Percentiles rank a stretch among this genome's conserved stretches.
Conservation (phyloP, 1,284 basidiomycete genomes). For the Austroboletus novae-zelandiae region DNA sequence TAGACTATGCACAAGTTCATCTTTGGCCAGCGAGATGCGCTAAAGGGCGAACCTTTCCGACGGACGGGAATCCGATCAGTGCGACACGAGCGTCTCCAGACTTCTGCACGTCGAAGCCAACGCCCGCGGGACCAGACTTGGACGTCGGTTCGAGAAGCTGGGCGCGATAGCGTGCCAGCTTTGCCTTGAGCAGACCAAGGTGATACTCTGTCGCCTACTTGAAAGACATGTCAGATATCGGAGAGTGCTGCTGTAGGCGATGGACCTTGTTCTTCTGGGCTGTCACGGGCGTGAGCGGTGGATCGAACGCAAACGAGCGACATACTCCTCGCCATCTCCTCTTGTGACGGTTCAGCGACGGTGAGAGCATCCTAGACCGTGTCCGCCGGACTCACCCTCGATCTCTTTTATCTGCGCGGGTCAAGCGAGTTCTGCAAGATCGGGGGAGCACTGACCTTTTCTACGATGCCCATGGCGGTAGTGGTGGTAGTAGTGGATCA, state of each 20-base stretch:
- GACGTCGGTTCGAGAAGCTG: slow-evolving; percentile 84
- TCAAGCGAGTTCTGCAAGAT: not conserved
- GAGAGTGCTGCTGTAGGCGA: not conserved
- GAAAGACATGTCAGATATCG: slow-evolving; percentile 18
- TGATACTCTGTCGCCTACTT: slow-evolving; percentile 89
- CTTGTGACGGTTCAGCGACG: slow-evolving; percentile 38
- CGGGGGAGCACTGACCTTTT: slow-evolving; percentile 59
- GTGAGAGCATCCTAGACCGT: slow-evolving; percentile 8
- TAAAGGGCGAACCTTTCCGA: slow-evolving; percentile 68
- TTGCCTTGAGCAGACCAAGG: slow-evolving; percentile 85
- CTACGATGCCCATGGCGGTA: slow-evolving; percentile 80
- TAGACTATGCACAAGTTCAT: slow-evolving; percentile 58
- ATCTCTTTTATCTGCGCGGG: slow-evolving; percentile 81
- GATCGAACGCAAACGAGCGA: slow-evolving; percentile 1
- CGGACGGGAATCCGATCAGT: slow-evolving; percentile 92
- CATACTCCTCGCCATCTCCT: slow-evolving; percentile 88
- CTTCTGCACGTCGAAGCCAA: slow-evolving; percentile 93
- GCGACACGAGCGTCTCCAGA: slow-evolving; percentile 93
- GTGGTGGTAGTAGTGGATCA: slow-evolving; percentile 2
- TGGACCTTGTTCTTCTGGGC: slow-evolving; percentile 89
- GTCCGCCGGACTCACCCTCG: slow-evolving; percentile 60
- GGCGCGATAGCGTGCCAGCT: slow-evolving; percentile 87
- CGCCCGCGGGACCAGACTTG: slow-evolving; percentile 79
- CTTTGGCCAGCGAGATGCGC: slow-evolving; percentile 4
- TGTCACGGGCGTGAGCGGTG: slow-evolving; percentile 30